Conservation (phyloP, 768 basidiomycete genomes). For the Phylloporus sp. region DNA sequence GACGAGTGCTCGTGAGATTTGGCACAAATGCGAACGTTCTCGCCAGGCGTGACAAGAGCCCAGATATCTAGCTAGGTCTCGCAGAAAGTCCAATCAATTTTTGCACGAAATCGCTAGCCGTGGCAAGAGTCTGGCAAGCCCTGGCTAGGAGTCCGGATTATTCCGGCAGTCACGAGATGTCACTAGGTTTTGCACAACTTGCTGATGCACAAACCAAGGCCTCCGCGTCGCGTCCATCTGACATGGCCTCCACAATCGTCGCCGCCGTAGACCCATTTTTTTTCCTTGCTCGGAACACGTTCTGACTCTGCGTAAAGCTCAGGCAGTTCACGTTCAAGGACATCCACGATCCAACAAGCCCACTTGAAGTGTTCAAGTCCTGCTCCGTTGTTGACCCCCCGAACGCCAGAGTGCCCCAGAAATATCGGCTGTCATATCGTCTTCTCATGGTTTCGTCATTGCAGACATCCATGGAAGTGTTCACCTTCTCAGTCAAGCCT, state of each 20-base stretch:
- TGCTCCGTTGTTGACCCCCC: neutral
- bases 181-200: no score
- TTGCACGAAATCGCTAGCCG: no score
- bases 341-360: conserved; percentile 63
- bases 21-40: no score
- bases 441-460: conserved; percentile 63
- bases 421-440: conserved; percentile 64
- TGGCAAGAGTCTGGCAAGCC: no score
- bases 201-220: no score
- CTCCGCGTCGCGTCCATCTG: no score
- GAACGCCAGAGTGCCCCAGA: conserved; percentile 52
- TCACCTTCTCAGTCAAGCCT: conserved; percentile 69
- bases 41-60: no score
- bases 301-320: conserved; percentile 47
- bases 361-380: conserved; percentile 70
- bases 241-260: conserved; percentile 14
- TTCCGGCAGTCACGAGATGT: no score
- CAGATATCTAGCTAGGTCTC: no score
- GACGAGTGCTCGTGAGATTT: no score
- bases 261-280: conserved; percentile 15
- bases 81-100: no score
- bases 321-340: conserved; percentile 88
- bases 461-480: conserved; percentile 85
- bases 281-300: neutral
- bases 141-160: no score